Base-by-base conservation (phyloP, 2,329 filamentous ascomycete species). In the Chrysoporthe deuterocubensis region DNA sequence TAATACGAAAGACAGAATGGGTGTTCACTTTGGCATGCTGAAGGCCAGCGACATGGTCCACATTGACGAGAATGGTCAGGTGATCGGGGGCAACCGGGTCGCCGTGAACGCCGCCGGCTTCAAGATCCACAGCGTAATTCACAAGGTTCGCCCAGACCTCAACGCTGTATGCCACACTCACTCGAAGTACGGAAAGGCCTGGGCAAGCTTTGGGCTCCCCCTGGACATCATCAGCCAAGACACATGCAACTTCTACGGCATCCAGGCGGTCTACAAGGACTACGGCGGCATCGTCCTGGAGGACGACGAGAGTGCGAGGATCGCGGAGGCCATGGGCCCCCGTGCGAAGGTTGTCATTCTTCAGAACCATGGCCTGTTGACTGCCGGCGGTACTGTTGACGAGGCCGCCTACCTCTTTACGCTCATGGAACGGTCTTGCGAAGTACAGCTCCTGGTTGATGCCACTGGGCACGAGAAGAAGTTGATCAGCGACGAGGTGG, bases 341-440 rank as follows among this genome's bases (percentile, higher is more conserved):
- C 2, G 7, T 14, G 5, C 46, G 13, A n/a, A 32, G 5, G 2
- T 11, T 18, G 26, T 18, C 16, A 46, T 60, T 11, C 40, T 21
- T 18, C n/a, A 60, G 14, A 50, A 50, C n/a, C 46, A 50, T 5
- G 46, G 40, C 0, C 75, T 91, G 14, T 74, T 91, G 56, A 90
- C 88, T 0, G 87, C 88, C 0, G 89, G 89, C 0, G 75, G 75
- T 0, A 91, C 89, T 0, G 89, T 91, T 0, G 89, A 91, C 68
- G 89, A 91, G 75, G 89, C 89, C 0, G 87, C 87, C 0, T 91
- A 87, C 72, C 74, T 90, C 14, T 90, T 90, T 73, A 85, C 84
- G 13, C 56, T 61, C 14, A 40, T 61, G n/a, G 64, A 66, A 43
- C 42, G 64, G 14, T 43, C 64, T 14, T 66, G 64, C 21, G 37